Evolutionary conservation across 257 asterid species (phyloP).

Genomic region (Solanum lycopersicoides): DNA sequence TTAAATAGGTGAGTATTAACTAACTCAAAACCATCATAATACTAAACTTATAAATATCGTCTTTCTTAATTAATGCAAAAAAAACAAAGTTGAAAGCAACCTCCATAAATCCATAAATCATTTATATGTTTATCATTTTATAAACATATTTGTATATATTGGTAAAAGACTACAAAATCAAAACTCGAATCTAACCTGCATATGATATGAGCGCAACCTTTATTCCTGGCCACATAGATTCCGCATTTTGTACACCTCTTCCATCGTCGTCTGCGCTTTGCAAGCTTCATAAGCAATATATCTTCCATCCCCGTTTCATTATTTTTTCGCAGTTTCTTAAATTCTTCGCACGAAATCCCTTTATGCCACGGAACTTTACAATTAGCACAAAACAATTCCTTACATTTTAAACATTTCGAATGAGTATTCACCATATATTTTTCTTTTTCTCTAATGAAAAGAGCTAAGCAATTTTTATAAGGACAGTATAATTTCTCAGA

Average conservation of each 20-base stretch:
- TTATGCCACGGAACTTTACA: conserved; percentile 71
- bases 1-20: too few species aligned
- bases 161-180: not conserved
- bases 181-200: conserved; percentile 45
- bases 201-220: conserved; percentile 49
- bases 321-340: conserved; percentile 25
- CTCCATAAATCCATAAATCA: too few species aligned
- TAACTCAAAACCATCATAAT: too few species aligned
- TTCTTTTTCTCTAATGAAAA: conserved; percentile 29
- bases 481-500: conserved; percentile 60
- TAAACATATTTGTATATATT: too few species aligned
- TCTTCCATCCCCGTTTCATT: conserved; percentile 12
- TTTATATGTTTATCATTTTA: too few species aligned
- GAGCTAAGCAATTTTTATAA: conserved; percentile 46
- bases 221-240: conserved; percentile 37
- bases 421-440: not conserved
- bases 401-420: conserved; percentile 53
- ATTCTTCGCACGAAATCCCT: conserved; percentile 37
- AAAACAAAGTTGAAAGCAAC: too few species aligned
- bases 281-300: conserved; percentile 12
- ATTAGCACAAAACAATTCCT: conserved; percentile 44
- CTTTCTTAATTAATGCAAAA: too few species aligned
- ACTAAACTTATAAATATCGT: too few species aligned
- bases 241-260: conserved; percentile 51
- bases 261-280: conserved; percentile 1